Conservation (phyloP, 108 stramenopile species). For the Aurantiochytrium sp. region DNA sequence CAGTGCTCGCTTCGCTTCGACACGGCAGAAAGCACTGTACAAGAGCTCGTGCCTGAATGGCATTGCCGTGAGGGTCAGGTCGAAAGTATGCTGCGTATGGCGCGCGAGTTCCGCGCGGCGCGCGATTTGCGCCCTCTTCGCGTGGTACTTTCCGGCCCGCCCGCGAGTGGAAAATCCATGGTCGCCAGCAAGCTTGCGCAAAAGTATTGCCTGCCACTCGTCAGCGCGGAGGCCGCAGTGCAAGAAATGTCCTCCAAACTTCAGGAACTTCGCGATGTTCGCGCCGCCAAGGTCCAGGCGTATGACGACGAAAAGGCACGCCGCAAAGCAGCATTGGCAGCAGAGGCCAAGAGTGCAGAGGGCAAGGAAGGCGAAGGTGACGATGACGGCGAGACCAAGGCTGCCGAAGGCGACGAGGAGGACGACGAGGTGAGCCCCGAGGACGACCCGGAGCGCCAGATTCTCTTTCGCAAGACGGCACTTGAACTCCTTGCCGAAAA, state of each 20-base stretch:
- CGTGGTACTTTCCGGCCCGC: background rate
- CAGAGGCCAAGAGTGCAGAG: background rate
- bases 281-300: background rate
- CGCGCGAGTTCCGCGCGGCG: background rate
- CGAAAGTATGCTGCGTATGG: background rate
- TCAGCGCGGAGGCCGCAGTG: background rate
- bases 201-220: background rate
- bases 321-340: background rate
- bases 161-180: background rate
- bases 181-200: background rate
- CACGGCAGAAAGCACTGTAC: background rate
- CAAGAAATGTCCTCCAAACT: background rate
- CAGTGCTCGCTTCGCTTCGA: background rate
- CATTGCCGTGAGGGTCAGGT: background rate
- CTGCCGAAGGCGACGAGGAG: background rate
- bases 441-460: background rate
- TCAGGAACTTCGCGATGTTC: background rate
- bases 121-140: constrained; percentile 1
- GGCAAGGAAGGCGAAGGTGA: background rate
- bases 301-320: constrained; percentile 13
- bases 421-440: background rate
- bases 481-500: background rate
- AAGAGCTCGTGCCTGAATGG: background rate
- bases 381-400: background rate
- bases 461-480: background rate